Evolutionary conservation across 768 basidiomycete species (phyloP), one percentile per base, ranked within the genome.

Genomic region (Sutorius australiensis): DNA sequence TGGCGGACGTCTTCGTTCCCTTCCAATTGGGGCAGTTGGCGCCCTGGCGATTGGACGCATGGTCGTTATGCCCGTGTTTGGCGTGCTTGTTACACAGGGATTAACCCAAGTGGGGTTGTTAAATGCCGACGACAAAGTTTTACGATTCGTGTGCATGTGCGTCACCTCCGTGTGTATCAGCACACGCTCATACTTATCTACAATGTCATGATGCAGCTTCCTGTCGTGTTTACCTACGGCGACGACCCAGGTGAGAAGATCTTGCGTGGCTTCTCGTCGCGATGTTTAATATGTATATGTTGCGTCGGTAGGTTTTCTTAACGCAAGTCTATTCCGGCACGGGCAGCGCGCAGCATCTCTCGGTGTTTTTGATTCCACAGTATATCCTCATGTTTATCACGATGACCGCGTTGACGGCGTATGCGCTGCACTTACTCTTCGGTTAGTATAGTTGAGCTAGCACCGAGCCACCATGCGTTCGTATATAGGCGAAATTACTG

Each of bases 111-210:
- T 56, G 0, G 79, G 79, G 1, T 39, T 87, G 7, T 77, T 87
- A 17, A 58, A 74, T 5, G 60, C 60, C 49, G 72, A 80, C 0
- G 78, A 87, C 57, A 80, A 80, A 33, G 81, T 87, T 0, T 62
- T 88, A 17, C 74, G 77, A 55, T 85, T 87, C 49, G 79, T 87
- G 14, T 83, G 82, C 79, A 82, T 87, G 85, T 86, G 51, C 63
- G 84, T 72, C 4, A 31, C 55, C 43, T 57, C 28, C 28, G 3
- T 47, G 10, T 19, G 9, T 19, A 24, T n/a, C 43, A 13, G n/a
- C 28, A 27, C 47, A 24, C 16, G 27, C 1, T 21, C 2, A n/a
- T 6, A 16, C 27, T 50, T 12, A 40, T 24, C 32, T 41, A 24
- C 17, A 51, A 47, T 17, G 16, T 24, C 24, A 33, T 38, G 12